These are phyloP conservation scores for Eucalyptus fibrosa DNA, from an alignment of 345 rosid species.

Conservation along the genomic window DNA sequence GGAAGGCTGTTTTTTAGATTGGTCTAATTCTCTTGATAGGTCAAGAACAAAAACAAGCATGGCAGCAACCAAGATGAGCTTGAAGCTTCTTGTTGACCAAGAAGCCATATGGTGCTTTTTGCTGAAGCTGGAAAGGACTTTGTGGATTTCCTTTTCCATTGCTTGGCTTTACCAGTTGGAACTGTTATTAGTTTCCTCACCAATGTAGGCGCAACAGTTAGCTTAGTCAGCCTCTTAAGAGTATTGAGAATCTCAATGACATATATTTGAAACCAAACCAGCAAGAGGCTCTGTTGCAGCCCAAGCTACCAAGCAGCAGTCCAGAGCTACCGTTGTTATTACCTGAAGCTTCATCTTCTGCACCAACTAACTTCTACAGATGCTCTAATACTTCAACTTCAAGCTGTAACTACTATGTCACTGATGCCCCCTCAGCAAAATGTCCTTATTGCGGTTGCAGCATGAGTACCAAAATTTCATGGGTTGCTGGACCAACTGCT, in stretches of 20 bases:
- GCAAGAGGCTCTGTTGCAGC: not conserved
- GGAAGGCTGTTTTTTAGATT: not conserved
- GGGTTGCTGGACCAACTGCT: not conserved
- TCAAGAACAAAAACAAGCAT: not conserved
- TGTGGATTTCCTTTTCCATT: not conserved
- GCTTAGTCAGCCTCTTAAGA: not conserved
- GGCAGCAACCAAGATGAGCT: not conserved
- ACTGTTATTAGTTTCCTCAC: not conserved
- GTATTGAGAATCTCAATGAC: not conserved
- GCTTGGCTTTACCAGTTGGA: not conserved
- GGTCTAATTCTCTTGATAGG: not conserved
- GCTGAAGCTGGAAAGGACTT: slow-evolving; percentile 3
- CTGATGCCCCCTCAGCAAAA: not conserved
- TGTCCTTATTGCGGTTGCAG: not conserved
- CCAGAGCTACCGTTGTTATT: not conserved
- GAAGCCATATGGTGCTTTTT: not conserved
- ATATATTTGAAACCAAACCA: not conserved
- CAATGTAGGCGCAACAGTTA: not conserved
- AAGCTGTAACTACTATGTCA: not conserved
- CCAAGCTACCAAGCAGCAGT: not conserved
- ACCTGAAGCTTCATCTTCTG: not conserved
- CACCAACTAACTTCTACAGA: not conserved
- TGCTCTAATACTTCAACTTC: not conserved
- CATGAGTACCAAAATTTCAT: not conserved
- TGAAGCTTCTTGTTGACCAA: not conserved